Evolutionary conservation across 208 protist species (phyloP), one percentile per base, ranked within the genome.

Genomic region (Kentomonas sorsogonicus): DNA sequence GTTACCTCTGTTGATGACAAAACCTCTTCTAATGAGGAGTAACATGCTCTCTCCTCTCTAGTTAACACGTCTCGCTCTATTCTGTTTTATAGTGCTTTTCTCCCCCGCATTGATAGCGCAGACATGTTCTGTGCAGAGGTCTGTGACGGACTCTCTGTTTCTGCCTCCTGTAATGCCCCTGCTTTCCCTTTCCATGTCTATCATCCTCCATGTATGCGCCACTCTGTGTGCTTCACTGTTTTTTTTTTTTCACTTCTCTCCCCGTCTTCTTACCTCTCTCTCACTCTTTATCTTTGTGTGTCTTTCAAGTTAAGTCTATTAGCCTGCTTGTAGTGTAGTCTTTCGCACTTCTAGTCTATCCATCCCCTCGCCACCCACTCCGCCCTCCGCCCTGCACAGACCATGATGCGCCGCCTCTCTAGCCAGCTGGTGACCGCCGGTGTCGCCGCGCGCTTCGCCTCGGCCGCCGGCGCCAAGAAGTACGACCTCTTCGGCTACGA

Each of bases 401-500:
- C 23, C 25, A 71, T 44, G 22, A 91, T 93, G 81, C 85, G 85
- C 58, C 81, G 82, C 63, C 25, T 78, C 43, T 79, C 67, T 81
- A 79, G 72, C 69, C 66, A 76, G 51, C 26, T 83, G 41, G 43
- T 94, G 59, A 43, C 73, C 69, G 70, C 74, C 45, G 69, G 66
- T 23, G 71, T 76, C 31, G 75, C 67, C 27, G 53, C 58, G 54
- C 78, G 72, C 61, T 79, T 75, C 44, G 60, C 68, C 57, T 72
- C 57, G n/a, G 43, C 71, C 40, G 60, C 62, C 23, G 51, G 57
- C 38, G 76, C 69, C 20, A 91, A 91, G 70, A 89, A 89, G 73
- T 86, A 84, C 57, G 83, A 91, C 58, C 71, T 94, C 31, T 91
- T 94, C 59, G 83, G 83, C 53, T 94, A 90, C 72, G 86, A 93